These are phyloP conservation scores for Barnettozyma salicaria DNA, from an alignment of 805 yeast species.

Conservation along the genomic window DNA sequence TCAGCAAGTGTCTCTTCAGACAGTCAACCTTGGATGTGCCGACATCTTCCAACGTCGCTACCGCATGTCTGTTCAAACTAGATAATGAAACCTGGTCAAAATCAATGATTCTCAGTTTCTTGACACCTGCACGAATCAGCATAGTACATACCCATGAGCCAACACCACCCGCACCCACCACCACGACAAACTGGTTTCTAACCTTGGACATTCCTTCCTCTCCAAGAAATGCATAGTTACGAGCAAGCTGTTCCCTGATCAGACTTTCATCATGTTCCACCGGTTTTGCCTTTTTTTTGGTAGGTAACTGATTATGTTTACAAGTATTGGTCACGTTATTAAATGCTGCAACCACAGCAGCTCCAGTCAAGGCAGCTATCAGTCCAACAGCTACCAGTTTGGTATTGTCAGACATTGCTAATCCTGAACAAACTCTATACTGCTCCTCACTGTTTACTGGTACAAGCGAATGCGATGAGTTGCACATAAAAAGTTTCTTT, in stretches of 20 bases:
- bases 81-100: conserved; percentile 95
- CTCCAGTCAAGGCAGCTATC: conserved; percentile 10
- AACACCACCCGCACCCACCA: conserved; percentile 96
- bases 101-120: conserved; percentile 73
- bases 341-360: conserved; percentile 15
- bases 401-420: background rate
- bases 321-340: too few species aligned
- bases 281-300: too few species aligned
- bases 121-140: conserved; percentile 87
- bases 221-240: conserved; percentile 89
- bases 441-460: too few species aligned
- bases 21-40: conserved; percentile 88
- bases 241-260: conserved; percentile 84
- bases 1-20: conserved; percentile 55
- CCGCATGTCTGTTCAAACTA: conserved; percentile 89
- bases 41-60: conserved; percentile 86
- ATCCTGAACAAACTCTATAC: background rate
- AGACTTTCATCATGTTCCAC: conserved; percentile 54
- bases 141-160: conserved; percentile 95
- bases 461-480: too few species aligned
- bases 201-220: conserved; percentile 75
- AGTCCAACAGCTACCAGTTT: conserved; percentile 7
- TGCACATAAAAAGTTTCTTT: too few species aligned
- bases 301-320: too few species aligned
- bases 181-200: conserved; percentile 64